phyloP scores from a whole-genome alignment of 2,329 filamentous ascomycete genomes.

The Furcasterigmium sp. region DNA sequence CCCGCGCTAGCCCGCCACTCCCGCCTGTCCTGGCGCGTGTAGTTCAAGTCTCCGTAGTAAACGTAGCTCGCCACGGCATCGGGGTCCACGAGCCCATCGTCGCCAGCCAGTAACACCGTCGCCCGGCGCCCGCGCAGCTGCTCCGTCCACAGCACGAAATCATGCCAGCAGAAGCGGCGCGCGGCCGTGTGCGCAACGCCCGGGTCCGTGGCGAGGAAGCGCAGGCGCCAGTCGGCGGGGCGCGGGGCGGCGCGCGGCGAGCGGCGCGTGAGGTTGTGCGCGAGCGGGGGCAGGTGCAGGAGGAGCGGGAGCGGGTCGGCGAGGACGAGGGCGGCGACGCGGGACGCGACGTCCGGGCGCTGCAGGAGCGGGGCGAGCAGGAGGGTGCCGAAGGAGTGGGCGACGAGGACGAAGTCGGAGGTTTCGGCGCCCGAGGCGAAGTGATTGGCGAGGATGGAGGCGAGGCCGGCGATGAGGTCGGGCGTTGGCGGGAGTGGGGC shows the following conservation, averaged over 20 bases:
- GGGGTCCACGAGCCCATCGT: constrained; percentile 16
- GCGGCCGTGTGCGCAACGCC: constrained; percentile 60
- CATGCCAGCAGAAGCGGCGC: constrained; percentile 65
- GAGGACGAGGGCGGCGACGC: constrained; percentile 43
- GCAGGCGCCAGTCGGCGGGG: constrained; percentile 56
- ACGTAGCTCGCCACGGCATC: constrained; percentile 18
- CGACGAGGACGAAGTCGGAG: constrained; percentile 51
- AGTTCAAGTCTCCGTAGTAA: constrained; percentile 14
- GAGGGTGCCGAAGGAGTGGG: constrained; percentile 63
- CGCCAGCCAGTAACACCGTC: constrained; percentile 16
- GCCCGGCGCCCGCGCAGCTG: constrained; percentile 39
- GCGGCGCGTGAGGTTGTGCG: constrained; percentile 64
- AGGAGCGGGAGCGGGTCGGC: constrained; percentile 63
- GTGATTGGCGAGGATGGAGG: constrained; percentile 46
- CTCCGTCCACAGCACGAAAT: constrained; percentile 67
- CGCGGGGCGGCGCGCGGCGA: constrained; percentile 23
- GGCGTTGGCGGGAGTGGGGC: constrained; percentile 20
- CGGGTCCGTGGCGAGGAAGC: constrained; percentile 66
- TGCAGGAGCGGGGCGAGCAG: constrained; percentile 44
- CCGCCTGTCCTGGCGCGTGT: constrained; percentile 8
- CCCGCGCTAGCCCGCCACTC: constrained; percentile 10
- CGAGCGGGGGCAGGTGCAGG: constrained; percentile 63
- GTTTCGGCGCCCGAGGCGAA: constrained; percentile 52
- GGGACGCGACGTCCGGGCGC: constrained; percentile 25
- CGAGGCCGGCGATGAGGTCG: constrained; percentile 12